phyloP scores from a whole-genome alignment of 768 basidiomycete species.

The Tephrocybe rancida region DNA sequence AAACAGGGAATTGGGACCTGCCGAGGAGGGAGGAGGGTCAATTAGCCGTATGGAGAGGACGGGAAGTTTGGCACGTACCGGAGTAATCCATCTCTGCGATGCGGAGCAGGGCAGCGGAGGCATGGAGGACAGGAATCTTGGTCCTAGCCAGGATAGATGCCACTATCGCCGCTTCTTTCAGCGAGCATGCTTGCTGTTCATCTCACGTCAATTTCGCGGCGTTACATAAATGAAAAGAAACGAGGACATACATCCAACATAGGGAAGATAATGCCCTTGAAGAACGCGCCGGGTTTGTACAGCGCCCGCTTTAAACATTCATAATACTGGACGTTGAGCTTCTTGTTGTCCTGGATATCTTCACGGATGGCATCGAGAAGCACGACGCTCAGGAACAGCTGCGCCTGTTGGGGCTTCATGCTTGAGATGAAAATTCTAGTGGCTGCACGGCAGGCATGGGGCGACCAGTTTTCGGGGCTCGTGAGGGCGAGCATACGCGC shows the following conservation, averaged over 20 bases:
- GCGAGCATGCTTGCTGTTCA: constrained; percentile 68
- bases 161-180: constrained; percentile 94
- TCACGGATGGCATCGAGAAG: constrained; percentile 87
- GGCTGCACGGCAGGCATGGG: constrained; percentile 92
- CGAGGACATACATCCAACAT: constrained; percentile 75
- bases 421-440: constrained; percentile 96
- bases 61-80: constrained; percentile 45
- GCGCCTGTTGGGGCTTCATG: constrained; percentile 94
- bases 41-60: constrained; percentile 14
- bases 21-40: no score
- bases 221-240: not conserved
- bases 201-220: not conserved
- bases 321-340: constrained; percentile 92
- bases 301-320: constrained; percentile 89
- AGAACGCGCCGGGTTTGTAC: constrained; percentile 97
- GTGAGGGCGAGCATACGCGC: constrained; percentile 94
- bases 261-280: constrained; percentile 97
- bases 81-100: constrained; percentile 97
- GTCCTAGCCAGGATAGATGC: constrained; percentile 90
- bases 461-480: constrained; percentile 90
- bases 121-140: constrained; percentile 95
- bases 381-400: constrained; percentile 90
- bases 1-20: constrained; percentile 93
- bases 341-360: constrained; percentile 85
- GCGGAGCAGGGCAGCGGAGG: constrained; percentile 90